Percentiles rank a stretch among this genome's conserved stretches.
phyloP scores from a whole-genome alignment of 768 basidiomycete species.

The Xerocomellus chrysenteron region DNA sequence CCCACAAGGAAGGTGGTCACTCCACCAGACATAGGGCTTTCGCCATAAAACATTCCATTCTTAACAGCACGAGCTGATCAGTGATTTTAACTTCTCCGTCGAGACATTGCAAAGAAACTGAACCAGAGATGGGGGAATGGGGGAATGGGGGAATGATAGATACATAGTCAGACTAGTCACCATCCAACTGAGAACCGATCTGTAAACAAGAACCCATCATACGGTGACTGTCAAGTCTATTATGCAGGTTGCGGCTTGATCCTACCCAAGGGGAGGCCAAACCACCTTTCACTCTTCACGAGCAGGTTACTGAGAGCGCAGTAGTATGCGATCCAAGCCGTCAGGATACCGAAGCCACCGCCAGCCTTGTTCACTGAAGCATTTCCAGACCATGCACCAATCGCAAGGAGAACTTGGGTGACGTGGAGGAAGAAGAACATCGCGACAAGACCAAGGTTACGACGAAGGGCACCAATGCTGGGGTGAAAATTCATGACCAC shows the following conservation, averaged over 20 bases:
- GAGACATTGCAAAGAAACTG: background rate
- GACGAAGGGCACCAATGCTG: slow-evolving; percentile 51
- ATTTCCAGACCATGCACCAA: slow-evolving; percentile 36
- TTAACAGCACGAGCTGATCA: background rate
- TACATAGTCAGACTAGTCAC: background rate
- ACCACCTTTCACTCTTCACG: slow-evolving; percentile 37
- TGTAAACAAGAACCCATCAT: background rate
- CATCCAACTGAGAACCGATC: background rate
- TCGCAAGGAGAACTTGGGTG: slow-evolving; percentile 50
- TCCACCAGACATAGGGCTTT: too few relatives aligned
- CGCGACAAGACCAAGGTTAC: slow-evolving; percentile 47
- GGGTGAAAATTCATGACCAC: background rate
- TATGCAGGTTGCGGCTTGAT: too few relatives aligned
- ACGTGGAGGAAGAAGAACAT: slow-evolving; percentile 53
- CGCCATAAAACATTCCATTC: background rate
- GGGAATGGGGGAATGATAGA: slow-evolving; percentile 2
- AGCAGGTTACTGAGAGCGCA: slow-evolving; percentile 43
- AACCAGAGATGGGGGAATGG: slow-evolving; percentile 1
- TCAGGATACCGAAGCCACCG: slow-evolving; percentile 45
- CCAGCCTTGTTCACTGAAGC: slow-evolving; percentile 36
- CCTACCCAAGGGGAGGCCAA: slow-evolving; percentile 40
- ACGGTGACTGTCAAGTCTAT: background rate
- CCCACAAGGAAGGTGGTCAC: too few relatives aligned
- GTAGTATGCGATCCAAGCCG: slow-evolving; percentile 49
- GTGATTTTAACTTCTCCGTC: background rate